phyloP scores from a whole-genome alignment of 306 rosid species.

The Cicer judaicum region DNA sequence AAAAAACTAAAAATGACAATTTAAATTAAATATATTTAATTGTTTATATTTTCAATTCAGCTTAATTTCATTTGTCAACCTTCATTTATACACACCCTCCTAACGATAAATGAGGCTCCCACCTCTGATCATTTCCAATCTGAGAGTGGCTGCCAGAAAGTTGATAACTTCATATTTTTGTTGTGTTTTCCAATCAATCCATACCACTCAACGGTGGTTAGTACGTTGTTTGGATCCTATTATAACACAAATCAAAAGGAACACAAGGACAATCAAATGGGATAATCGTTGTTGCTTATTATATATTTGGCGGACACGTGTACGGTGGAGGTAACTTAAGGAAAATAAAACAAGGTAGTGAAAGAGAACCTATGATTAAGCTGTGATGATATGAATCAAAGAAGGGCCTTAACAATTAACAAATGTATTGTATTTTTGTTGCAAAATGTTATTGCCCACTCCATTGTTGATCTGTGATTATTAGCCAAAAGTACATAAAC shows the following conservation, averaged over 20 bases:
- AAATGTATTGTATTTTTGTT: constrained; percentile 32
- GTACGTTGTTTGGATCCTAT: not conserved
- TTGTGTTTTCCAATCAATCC: not conserved
- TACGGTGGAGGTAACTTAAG: constrained; percentile 12
- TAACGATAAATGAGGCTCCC: constrained; percentile 10
- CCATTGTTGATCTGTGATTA: not conserved
- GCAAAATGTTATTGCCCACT: constrained; percentile 1
- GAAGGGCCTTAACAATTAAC: not conserved
- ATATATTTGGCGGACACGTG: constrained; percentile 34
- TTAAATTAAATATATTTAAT: not conserved
- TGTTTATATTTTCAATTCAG: not conserved
- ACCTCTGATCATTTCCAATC: constrained; percentile 14
- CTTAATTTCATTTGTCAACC: not conserved
- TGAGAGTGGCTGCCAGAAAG: not conserved
- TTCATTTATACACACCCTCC: not conserved
- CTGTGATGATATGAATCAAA: no score
- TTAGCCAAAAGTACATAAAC: not conserved
- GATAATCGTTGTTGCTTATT: not conserved
- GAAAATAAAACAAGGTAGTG: not conserved
- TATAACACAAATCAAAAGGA: not conserved
- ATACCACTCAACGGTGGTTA: constrained; percentile 33
- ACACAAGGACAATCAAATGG: not conserved
- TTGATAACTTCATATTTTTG: not conserved
- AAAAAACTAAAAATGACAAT: not conserved
- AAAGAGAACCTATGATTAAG: not conserved